Base-by-base conservation (phyloP, 352 stramenopile species). In the Globisporangium solare region DNA sequence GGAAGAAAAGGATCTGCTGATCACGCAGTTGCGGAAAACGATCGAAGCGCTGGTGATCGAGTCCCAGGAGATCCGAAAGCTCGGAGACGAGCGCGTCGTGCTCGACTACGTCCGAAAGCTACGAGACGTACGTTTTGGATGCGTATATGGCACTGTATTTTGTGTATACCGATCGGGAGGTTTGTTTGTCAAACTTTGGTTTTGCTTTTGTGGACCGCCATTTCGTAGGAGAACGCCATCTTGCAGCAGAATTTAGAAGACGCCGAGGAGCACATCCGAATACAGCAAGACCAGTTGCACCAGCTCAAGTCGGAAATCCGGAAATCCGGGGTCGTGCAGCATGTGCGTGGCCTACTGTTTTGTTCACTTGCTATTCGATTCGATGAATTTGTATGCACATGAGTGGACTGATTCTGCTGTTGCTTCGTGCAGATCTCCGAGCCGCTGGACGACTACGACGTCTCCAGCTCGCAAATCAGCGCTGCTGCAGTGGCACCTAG, bases 41-140 rank as follows among this genome's bases (percentile, higher is more conserved):
- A 93, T 95, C 21, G 85, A 95, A 58, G 56, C 64, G 8, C 70
- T 95, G 6, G 83, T 91, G 27, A 59, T 83, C 17, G 83, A 95
- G 47, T 66, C 71, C 10, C 77, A 93, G 43, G 83, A 95, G 61
- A 83, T 79, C 47, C 65, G 79, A 31, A 88, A 91, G 65, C 73
- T 93, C 8, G 83, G 85, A 17, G 82, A 93, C 66, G 79, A 95
- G 51, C 70, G 73, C 31, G 76, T 83, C 1, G 85, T 95, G 62
- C 66, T 95, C 5, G 79, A 93, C 27, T 95, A 92, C 64, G 77
- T 95, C 15, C 85, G 85, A 17, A 92, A 91, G 47, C 60, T 95
- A 47, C 77, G 85, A 14, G 73, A 92, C 60, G 74, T 84, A 47
- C 15, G 63, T 54, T 54, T n/a, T 24, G 21, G 8, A 35, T 35